Conservation (phyloP, 208 protist species). For the Leishmania tarentolae region DNA sequence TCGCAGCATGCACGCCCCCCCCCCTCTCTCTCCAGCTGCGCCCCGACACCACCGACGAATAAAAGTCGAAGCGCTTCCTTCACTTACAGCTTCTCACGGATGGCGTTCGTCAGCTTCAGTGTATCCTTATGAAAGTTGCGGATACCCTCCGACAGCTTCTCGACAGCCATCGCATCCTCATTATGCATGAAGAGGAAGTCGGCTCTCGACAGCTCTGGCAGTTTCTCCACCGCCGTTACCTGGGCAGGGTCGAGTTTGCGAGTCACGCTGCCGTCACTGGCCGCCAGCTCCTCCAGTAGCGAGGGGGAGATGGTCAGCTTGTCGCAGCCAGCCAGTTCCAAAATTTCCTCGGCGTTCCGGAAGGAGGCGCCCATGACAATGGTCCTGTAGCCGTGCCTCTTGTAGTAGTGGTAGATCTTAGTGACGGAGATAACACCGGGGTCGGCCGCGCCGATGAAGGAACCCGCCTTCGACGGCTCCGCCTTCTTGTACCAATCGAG, state of each 20-base stretch:
- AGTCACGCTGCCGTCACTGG: conserved; percentile 35
- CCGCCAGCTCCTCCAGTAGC: conserved; percentile 93
- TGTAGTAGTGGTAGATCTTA: conserved; percentile 98
- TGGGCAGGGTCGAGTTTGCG: conserved; percentile 70
- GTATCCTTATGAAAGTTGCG: conserved; percentile 95
- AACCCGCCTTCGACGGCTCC: conserved; percentile 44
- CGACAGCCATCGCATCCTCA: conserved; percentile 96
- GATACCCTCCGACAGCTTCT: conserved; percentile 98
- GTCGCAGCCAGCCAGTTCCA: conserved; percentile 95
- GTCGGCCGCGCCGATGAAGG: conserved; percentile 81
- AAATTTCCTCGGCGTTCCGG: conserved; percentile 93
- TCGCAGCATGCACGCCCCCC: no score
- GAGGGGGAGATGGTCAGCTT: conserved; percentile 97
- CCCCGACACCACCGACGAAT: no score
- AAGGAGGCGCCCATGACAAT: conserved; percentile 98
- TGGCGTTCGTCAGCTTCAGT: conserved; percentile 83
- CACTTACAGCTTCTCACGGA: conserved; percentile 62
- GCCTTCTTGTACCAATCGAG: conserved; percentile 96
- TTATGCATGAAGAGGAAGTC: conserved; percentile 87
- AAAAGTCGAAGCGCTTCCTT: neutral
- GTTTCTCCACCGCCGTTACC: conserved; percentile 39
- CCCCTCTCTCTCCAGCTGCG: neutral
- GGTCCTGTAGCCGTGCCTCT: conserved; percentile 96
- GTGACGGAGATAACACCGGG: conserved; percentile 95
- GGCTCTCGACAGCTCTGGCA: conserved; percentile 67